Conservation (phyloP, 306 rosid species). For the Medicago ruthenica region DNA sequence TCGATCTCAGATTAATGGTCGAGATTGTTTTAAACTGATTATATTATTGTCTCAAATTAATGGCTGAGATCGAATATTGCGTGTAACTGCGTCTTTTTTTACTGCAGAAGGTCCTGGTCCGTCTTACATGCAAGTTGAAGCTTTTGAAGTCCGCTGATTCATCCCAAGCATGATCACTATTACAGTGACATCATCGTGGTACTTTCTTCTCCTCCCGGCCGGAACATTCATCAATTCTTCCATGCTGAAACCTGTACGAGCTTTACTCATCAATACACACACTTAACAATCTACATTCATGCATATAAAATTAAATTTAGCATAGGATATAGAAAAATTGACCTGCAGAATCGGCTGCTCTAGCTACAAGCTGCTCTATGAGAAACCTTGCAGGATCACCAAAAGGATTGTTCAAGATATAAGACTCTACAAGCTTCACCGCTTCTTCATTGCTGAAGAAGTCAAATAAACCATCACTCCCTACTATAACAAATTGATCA, state of each 20-base stretch:
- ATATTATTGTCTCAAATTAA: neutral
- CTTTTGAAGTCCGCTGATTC: slow-evolving; percentile 90
- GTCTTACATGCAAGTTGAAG: slow-evolving; percentile 69
- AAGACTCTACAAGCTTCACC: slow-evolving; percentile 75
- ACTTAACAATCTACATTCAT: neutral
- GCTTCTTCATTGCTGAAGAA: slow-evolving; percentile 91
- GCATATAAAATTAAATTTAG: slow-evolving; percentile 23
- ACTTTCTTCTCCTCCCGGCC: slow-evolving; percentile 91
- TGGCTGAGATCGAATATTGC: neutral
- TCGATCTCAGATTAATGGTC: neutral
- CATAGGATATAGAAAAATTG: slow-evolving; percentile 36
- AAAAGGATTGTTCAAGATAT: slow-evolving; percentile 68
- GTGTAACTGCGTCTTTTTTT: neutral
- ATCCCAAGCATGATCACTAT: slow-evolving; percentile 86
- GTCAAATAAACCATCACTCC: slow-evolving; percentile 96
- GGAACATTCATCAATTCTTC: slow-evolving; percentile 92
- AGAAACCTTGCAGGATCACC: slow-evolving; percentile 97
- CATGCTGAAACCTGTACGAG: slow-evolving; percentile 76
- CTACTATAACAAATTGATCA: slow-evolving; percentile 82
- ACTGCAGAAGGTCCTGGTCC: neutral
- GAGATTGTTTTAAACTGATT: neutral
- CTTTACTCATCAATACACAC: neutral
- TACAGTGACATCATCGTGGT: slow-evolving; percentile 95
- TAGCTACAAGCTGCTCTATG: slow-evolving; percentile 76
- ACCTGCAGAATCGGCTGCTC: slow-evolving; percentile 90